Percentiles rank a stretch among this genome's conserved stretches.
phyloP scores from a whole-genome alignment of 306 rosid species.

The Quercus agrifolia region DNA sequence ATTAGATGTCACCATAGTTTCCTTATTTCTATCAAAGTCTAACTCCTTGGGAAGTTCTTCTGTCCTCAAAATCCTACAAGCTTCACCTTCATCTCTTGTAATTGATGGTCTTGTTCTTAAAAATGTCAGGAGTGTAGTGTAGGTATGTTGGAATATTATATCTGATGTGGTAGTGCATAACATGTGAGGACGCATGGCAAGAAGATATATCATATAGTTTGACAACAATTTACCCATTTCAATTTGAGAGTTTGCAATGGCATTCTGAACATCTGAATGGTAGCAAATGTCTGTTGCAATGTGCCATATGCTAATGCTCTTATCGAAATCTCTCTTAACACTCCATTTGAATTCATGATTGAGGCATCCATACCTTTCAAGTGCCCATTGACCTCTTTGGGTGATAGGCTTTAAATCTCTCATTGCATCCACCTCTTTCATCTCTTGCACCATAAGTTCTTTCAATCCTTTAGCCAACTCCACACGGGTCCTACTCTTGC shows the following conservation, averaged over 20 bases:
- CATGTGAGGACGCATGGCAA: slow-evolving; percentile 54
- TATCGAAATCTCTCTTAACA: slow-evolving; percentile 46
- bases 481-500: slow-evolving; percentile 15
- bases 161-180: slow-evolving; percentile 43
- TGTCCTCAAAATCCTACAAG: slow-evolving; percentile 27
- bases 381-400: slow-evolving; percentile 55
- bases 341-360: slow-evolving; percentile 33
- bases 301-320: slow-evolving; percentile 67
- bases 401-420: slow-evolving; percentile 39
- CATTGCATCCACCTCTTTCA: slow-evolving; percentile 38
- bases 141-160: slow-evolving; percentile 42
- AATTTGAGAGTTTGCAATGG: slow-evolving; percentile 1
- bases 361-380: slow-evolving; percentile 37
- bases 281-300: slow-evolving; percentile 66
- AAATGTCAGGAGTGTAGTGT: slow-evolving; percentile 26
- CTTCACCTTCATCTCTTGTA: slow-evolving; percentile 32
- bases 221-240: slow-evolving; percentile 40
- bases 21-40: slow-evolving; percentile 32
- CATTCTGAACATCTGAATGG: slow-evolving; percentile 6
- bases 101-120: slow-evolving; percentile 16
- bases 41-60: slow-evolving; percentile 21
- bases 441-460: slow-evolving; percentile 40
- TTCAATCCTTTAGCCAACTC: slow-evolving; percentile 32
- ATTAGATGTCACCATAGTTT: slow-evolving; percentile 52
- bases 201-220: slow-evolving; percentile 68